Evolutionary conservation across 2,329 filamentous ascomycete species (phyloP).

Genomic region (Paradendryphiella salina): DNA sequence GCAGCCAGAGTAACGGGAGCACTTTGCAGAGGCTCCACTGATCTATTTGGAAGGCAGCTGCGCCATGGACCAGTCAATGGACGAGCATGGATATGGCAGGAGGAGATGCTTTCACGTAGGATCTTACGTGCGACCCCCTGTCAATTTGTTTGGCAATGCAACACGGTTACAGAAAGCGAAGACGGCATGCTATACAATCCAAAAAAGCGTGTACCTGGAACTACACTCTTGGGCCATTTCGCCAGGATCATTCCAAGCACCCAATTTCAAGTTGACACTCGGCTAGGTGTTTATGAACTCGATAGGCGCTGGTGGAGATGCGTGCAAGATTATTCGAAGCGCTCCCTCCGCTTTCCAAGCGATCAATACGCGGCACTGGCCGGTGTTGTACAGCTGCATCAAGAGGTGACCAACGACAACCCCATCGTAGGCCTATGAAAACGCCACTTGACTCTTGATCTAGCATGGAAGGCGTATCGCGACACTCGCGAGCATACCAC

Average conservation of each 20-base stretch:
- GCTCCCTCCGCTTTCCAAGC: neutral
- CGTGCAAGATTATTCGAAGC: neutral
- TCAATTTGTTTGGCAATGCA: slow-evolving; percentile 8
- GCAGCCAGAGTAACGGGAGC: neutral
- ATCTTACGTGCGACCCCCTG: neutral
- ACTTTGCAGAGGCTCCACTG: too few species aligned
- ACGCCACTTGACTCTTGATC: neutral
- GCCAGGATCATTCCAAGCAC: too few species aligned
- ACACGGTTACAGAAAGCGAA: neutral
- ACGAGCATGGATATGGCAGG: slow-evolving; percentile 10
- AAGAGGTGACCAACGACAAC: neutral
- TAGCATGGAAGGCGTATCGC: neutral
- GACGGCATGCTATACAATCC: neutral
- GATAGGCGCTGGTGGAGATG: neutral
- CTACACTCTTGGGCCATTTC: too few species aligned
- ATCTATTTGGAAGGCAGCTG: neutral
- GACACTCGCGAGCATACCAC: neutral
- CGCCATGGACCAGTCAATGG: neutral
- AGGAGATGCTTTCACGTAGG: slow-evolving; percentile 1
- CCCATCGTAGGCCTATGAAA: neutral
- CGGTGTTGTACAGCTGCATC: neutral
- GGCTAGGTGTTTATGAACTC: neutral
- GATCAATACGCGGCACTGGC: slow-evolving; percentile 7
- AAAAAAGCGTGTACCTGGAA: too few species aligned
- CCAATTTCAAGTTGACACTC: too few species aligned